Percentiles rank a stretch among this genome's conserved stretches.
Conservation (phyloP, 2,329 filamentous ascomycete genomes). For the Aspergillus costaricaensis region DNA sequence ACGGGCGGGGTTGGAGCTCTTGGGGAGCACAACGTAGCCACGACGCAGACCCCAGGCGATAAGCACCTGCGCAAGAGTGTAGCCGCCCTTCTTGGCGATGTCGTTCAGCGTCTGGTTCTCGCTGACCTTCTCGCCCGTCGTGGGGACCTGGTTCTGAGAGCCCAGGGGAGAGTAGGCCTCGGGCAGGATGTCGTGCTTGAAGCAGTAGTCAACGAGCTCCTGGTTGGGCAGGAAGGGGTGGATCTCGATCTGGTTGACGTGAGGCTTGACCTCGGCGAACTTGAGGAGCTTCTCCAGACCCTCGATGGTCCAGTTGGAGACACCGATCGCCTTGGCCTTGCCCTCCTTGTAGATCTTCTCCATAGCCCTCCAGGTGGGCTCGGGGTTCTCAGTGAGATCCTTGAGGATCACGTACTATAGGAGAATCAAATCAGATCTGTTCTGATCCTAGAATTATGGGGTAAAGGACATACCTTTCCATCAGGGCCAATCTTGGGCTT, state of each 20-base stretch:
- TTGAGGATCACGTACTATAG: conserved; percentile 62
- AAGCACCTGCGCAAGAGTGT: conserved; percentile 62
- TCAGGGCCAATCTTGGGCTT: conserved; percentile 53
- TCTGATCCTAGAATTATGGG: neutral
- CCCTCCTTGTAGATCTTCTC: conserved; percentile 61
- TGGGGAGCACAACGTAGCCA: conserved; percentile 68
- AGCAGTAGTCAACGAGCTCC: conserved; percentile 46
- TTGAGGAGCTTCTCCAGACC: conserved; percentile 51
- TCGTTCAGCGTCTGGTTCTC: conserved; percentile 61
- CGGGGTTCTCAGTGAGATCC: conserved; percentile 65
- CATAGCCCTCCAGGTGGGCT: conserved; percentile 67
- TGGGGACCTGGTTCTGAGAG: conserved; percentile 69
- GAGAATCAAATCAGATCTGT: neutral
- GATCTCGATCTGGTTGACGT: conserved; percentile 50
- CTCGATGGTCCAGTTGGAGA: conserved; percentile 70
- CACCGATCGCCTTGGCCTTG: conserved; percentile 69
- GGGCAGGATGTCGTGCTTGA: conserved; percentile 43
- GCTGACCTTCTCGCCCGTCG: conserved; percentile 66
- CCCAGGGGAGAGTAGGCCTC: conserved; percentile 53
- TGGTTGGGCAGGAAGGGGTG: conserved; percentile 52
- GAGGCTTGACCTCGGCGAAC: conserved; percentile 45
- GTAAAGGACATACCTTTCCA: conserved; percentile 47
- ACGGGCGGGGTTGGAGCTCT: conserved; percentile 66
- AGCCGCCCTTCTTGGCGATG: conserved; percentile 59
- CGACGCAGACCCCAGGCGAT: conserved; percentile 67